Base-by-base conservation (phyloP, 2,329 filamentous ascomycete species). In the Colletotrichum eleusines region DNA sequence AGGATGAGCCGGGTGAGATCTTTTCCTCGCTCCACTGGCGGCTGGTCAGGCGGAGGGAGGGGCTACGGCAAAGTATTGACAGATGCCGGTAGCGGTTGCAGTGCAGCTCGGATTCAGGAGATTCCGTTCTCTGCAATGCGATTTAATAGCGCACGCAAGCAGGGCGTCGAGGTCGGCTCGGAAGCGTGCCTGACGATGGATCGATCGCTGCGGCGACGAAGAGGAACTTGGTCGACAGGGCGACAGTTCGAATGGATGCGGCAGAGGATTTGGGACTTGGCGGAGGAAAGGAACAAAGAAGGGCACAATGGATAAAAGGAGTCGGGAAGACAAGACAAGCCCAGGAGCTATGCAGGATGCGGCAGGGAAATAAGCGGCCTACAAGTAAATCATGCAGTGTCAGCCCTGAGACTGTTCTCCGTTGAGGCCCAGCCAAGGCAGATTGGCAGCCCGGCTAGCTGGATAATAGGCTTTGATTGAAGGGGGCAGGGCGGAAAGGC, bases 331-430 rank as follows among this genome's bases (percentile, higher is more conserved):
- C 60, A 46, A 60, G 26, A 18, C 40, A 40, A 55, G 35, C n/a
- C n/a, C n/a, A n/a, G 40, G 44, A 44, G 63, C 31, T 16, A 44
- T n/a, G 62, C 31, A 16, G 60, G 59, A 31, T 44, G 60, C 44
- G 33, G n/a, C n/a, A n/a, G 44, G 66, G 48, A 65, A 51, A 66
- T 72, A 55, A 66, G 57, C 28, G 60, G 18, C 44, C 66, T 70
- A 70, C 66, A 61, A 50, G 42, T 71, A 72, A 51, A 61, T 8
- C 55, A 51, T 54, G 31, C 57, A 46, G 59, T 65, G 66, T 72
- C 66, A 72, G 69, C 66, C 66, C 46, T 50, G 44, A 65, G 42
- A 69, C 38, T 54, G 35, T 55, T 67, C 8, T 67, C 23, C 38
- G 63, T 67, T 58, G 68, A 58, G 63, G 68, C 63, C 62, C 68